Evolutionary conservation across 192 early-diverging fungal species (phyloP).

Genomic region (Backusella psychrophila): DNA sequence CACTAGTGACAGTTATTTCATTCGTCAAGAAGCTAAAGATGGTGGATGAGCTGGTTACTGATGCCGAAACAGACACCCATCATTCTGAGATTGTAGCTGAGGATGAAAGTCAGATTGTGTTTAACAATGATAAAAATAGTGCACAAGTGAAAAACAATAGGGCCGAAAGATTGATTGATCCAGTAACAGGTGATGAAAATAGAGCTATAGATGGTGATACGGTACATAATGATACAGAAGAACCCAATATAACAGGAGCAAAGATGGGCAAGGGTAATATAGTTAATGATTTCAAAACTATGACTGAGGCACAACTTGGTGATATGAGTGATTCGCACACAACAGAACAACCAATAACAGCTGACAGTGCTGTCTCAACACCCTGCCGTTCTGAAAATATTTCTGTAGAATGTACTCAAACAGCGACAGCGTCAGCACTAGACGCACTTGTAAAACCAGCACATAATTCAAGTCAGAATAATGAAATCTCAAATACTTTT

Average conservation of each 20-base stretch:
- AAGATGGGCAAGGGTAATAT: not conserved
- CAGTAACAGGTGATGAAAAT: not conserved
- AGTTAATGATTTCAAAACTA: not conserved
- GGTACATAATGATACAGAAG: not conserved
- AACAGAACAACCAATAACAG: not conserved
- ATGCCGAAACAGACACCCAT: not conserved
- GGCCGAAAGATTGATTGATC: not conserved
- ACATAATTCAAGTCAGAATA: not conserved
- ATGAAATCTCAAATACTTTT: not conserved
- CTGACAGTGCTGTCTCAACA: not conserved
- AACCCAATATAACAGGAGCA: not conserved
- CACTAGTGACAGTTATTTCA: constrained; percentile 5
- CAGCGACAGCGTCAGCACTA: not conserved
- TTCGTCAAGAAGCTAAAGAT: not conserved
- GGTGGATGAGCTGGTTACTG: not conserved
- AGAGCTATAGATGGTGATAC: not conserved
- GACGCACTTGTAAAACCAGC: not conserved
- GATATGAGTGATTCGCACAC: not conserved
- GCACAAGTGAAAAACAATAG: not conserved
- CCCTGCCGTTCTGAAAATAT: not conserved
- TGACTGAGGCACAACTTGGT: not conserved
- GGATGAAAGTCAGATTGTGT: not conserved
- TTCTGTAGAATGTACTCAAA: not conserved
- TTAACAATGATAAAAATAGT: not conserved
- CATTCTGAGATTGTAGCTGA: not conserved